Percentiles rank a stretch among this genome's conserved stretches.
phyloP scores from a whole-genome alignment of 2,329 filamentous ascomycete genomes.

The Ophiocordyceps australis region DNA sequence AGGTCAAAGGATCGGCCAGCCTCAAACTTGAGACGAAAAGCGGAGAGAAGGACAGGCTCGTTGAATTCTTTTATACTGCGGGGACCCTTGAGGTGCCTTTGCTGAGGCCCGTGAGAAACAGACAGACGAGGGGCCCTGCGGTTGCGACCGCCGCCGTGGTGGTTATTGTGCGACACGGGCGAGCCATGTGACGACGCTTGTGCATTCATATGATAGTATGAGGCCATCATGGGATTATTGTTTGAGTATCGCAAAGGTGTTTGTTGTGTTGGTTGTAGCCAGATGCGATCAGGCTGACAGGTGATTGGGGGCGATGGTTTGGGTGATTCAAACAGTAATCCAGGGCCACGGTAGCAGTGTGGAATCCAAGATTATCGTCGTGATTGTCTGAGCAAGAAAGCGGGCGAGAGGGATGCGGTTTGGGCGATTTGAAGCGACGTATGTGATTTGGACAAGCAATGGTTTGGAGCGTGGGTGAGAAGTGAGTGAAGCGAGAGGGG shows the following conservation, averaged over 20 bases:
- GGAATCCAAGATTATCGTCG: not conserved
- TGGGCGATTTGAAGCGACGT: too few species aligned
- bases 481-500: not conserved
- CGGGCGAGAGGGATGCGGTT: too few species aligned
- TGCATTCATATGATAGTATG: constrained; percentile 43
- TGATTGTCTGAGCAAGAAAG: constrained; percentile 5
- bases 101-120: constrained; percentile 63
- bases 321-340: too few species aligned
- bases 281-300: constrained; percentile 1
- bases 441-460: not conserved
- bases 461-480: not conserved
- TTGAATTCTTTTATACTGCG: constrained; percentile 74
- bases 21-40: constrained; percentile 79
- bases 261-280: constrained; percentile 1
- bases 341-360: too few species aligned
- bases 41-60: constrained; percentile 56
- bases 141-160: constrained; percentile 53
- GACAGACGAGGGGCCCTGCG: constrained; percentile 68
- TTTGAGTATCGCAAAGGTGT: constrained; percentile 2
- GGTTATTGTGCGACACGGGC: constrained; percentile 55
- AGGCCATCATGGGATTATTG: constrained; percentile 29
- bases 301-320: constrained; percentile 1
- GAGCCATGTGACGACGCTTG: constrained; percentile 40
- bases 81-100: constrained; percentile 73
- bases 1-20: constrained; percentile 86